Evolutionary conservation across 345 rosid species (phyloP), one percentile per base, ranked within the genome.

Genomic region (Hirschfeldia incana): DNA sequence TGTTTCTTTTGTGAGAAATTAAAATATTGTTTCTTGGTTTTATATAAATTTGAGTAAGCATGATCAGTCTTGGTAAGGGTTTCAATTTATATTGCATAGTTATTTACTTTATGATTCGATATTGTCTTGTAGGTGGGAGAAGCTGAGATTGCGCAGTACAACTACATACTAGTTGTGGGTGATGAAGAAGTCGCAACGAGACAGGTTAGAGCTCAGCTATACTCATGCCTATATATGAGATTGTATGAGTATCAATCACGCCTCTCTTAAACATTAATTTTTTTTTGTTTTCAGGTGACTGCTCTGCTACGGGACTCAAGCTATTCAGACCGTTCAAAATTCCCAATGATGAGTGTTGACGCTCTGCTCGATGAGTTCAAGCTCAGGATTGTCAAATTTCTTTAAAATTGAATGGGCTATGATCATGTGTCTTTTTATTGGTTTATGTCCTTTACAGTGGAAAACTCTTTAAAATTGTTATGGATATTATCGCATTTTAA

Each of bases 61-160:
- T 33, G 36, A 33, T 33, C 36, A 33, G 36, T 33, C 21, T 33
- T 33, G 36, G 36, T 33, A 33, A 33, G 1, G 1, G 36, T 33
- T 33, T 33, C 36, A 33, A 33, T 4, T 33, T 6, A 33, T 33
- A 39, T 39, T 39, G 46, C 5, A 49, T 49, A 49, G 17, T 49
- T 49, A 1, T 49, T 49, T 49, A 1, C 57, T 49, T 13, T 16
- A 46, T 46, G 55, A 3, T 13, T 49, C 30, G 58, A 39, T 21
- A 7, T 79, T 67, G 33, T 76, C 63, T 57, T 85, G 59, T 87
- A 96, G 99, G 86, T 96, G 13, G 85, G 94, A 59, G 97, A 95
- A 88, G 99, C 99, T 78, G 98, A 93, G 86, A 70, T 89, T 76
- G 97, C 97, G 2, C 97, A 94, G 75, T 96, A 87, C 87, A 96